phyloP scores from a whole-genome alignment of 2,329 filamentous ascomycete genomes.

The Ophiocordyceps camponoti-floridani region DNA sequence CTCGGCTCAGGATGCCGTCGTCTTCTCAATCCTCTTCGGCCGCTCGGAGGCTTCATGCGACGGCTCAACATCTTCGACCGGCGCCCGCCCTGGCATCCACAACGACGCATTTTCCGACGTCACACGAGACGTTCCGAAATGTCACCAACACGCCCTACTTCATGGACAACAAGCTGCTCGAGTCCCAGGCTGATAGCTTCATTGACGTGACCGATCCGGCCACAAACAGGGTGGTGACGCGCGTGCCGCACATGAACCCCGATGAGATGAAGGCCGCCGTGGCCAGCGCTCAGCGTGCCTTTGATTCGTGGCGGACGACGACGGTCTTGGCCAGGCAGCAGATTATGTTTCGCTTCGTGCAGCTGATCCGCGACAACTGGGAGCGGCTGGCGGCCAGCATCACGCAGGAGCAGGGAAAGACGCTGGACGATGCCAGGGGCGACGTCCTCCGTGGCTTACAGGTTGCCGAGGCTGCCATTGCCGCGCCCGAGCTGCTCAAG shows the following conservation, averaged over 20 bases:
- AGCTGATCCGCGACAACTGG: conserved; percentile 68
- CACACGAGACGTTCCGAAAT: conserved; percentile 50
- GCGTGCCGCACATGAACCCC: conserved; percentile 67
- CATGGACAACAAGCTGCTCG: conserved; percentile 60
- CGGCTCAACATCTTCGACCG: conserved; percentile 34
- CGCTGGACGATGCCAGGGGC: conserved; percentile 64
- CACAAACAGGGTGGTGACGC: conserved; percentile 70
- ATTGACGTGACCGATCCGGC: conserved; percentile 71
- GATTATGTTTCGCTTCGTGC: conserved; percentile 77
- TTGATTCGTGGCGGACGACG: conserved; percentile 53
- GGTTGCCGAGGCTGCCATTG: conserved; percentile 69
- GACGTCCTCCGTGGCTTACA: conserved; percentile 70
- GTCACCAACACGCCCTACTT: conserved; percentile 65
- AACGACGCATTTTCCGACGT: conserved; percentile 46
- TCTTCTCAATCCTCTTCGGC: conserved; percentile 11
- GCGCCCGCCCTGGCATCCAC: conserved; percentile 34
- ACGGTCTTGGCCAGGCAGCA: conserved; percentile 60
- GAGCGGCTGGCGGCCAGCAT: conserved; percentile 71
- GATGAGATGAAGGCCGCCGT: conserved; percentile 60
- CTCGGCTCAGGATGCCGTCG: conserved; percentile 16
- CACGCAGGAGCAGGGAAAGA: conserved; percentile 79
- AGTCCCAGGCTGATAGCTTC: conserved; percentile 50
- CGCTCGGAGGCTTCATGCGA: conserved; percentile 37
- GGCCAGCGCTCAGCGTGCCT: conserved; percentile 58
- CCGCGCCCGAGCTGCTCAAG: conserved; percentile 64